Evolutionary conservation across 164 flowering plant species (phyloP), one percentile per base, ranked within the genome.

Genomic region (Kalanchoe fedtschenkoi): DNA sequence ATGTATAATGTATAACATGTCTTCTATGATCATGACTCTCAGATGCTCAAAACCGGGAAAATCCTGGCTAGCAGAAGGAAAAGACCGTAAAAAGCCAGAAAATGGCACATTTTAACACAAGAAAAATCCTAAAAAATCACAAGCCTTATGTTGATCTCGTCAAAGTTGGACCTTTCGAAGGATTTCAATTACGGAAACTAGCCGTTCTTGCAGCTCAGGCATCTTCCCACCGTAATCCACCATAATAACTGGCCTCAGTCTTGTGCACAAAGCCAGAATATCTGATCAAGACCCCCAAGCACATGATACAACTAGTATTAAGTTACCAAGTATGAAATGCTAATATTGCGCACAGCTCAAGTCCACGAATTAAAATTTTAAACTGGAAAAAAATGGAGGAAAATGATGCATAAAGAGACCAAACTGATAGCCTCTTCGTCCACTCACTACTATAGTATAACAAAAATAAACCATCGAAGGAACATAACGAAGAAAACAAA

Each of bases 221-320:
- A 89, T 71, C 81, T 83, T 89, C 54, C 97, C 98, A 62, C 98
- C 98, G 77, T 93, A 93, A 74, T 89, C 98, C 64, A 93, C 83
- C 98, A 93, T 89, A 13, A 92, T 76, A 57, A 81, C 84, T 28
- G 96, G 96, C 70, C 98, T 82, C 80, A 92, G 76, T 66, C 87
- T 80, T 4, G 95, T 78, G 70, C 89, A 83, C 67, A 92, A 70
- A 17, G 87, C 89, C 44, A 92, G 70, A 30, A 92, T 69, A 83
- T 92, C 98, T 92, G 85, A 72, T 66, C 65, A 54, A 58, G 21
- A 55, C 7, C 51, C 51, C 19, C n/a, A 6, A 44, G 1, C 22
- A 6, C 51, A 44, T n/a, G 1, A 19, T 19, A 44, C 19, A 44
- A 4, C 21, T 42, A 16, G 24, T 21, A 37, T 0, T 37, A 37